Evolutionary conservation across 495 filamentous ascomycete species (phyloP), one percentile per base, ranked within the genome.

Genomic region (Cryomyces minteri): DNA sequence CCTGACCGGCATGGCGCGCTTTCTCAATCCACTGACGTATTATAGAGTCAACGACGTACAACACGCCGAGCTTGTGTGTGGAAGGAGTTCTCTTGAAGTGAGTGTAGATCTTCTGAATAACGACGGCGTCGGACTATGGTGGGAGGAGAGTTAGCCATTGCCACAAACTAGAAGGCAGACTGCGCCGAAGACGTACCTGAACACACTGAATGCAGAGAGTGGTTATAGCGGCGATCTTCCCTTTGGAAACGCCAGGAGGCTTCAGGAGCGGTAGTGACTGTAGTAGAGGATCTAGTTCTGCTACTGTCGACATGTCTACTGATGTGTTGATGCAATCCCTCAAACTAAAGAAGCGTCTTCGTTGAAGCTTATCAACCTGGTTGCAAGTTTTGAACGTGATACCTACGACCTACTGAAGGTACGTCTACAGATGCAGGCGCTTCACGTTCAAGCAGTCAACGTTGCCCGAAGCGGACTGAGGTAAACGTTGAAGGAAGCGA

Each of bases 11-110:
- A 52, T 77, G 76, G 63, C 84, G 87, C 51, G 90, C 92, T 62
- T 83, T 80, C 62, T 98, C 88, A 74, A 94, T 76, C 87, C 92
- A 98, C 67, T 88, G 85, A 65, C 90, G 83, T 62, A 86, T 87
- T 79, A 98, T 87, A 73, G 88, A 94, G 74, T 98, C 92, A 92
- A 98, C 84, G 68, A 96, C 87, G 79, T 98, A 98, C 68, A 98
- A 79, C 58, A 95, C 87, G 64, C 90, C 90, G 68, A 98, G 71
- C 68, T 98, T 98, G 74, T 96, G 88, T 59, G 87, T 88, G 56
- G 75, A 75, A 40, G 87, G 88, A 51, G 87, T 79, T 67, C 87
- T 94, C 65, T 92, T 94, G 79, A 95, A 93, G 57, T 94, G 87
- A 34, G 84, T 88, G 68, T 82, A 94, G 57, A 98, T 78, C 58